Base-by-base conservation (phyloP, 129 eudicot genomes). In the Flaveria ramosissima region DNA sequence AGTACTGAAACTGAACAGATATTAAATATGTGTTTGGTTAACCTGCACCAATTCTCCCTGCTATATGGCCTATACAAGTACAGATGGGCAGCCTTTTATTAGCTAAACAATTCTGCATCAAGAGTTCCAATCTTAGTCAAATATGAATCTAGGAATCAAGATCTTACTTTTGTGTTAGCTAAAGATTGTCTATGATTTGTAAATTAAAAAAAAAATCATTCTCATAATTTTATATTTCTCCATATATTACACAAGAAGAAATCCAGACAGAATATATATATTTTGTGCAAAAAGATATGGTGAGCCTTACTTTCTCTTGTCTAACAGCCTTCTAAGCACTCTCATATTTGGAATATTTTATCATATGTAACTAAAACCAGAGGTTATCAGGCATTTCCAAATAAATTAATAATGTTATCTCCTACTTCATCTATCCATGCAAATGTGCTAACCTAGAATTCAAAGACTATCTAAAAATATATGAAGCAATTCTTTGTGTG, bases 1-100 rank as follows among this genome's bases (percentile, higher is more conserved):
- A 61, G 46, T 71, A 52, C 65, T 71, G 64, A 52, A 71, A 52
- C 65, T 71, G 64, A 52, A 71, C 0, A 48, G 17, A 70, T 70
- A 26, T 36, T 27, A 14, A 62, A 14, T 19, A 62, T 63, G 45
- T 63, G 15, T 23, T 51, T 71, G 61, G 45, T 70, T 70, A 48
- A 70, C 46, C 15, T 47, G 74, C 60, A 48, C 45, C 74, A 48
- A 26, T 24, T 48, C 48, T 70, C 43, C 21, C 26, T 48, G 61
- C 50, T 70, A 48, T 27, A 48, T 48, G 61, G 57, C 45, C 62
- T 32, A 48, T 48, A 47, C 19, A 47, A 48, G 62, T 70, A 70
- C 45, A 48, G 23, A 70, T 6, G 20, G 42, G 14, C 19, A 70
- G 41, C 60, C 42, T n/a, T 50, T 27, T 52, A 12, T 26, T 23